Evolutionary conservation across 345 rosid species (phyloP).

Genomic region (Syzygium oleosum): DNA sequence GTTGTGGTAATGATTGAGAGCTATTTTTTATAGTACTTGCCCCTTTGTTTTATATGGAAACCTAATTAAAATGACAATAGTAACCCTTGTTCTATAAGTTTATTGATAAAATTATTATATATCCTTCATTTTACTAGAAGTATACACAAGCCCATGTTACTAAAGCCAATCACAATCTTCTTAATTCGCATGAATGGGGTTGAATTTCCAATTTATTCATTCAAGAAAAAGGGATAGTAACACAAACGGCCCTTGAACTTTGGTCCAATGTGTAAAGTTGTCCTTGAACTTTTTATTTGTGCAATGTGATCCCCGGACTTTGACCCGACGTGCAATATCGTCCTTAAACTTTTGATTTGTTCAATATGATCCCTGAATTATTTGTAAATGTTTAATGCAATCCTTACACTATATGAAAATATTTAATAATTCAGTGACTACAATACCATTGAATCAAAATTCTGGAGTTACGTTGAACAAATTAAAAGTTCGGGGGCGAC

Average conservation of each 20-base stretch:
- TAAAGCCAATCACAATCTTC: not conserved
- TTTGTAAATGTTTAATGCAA: accelerated
- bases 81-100: not conserved
- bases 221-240: not conserved
- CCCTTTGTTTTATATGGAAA: not conserved
- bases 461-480: accelerated
- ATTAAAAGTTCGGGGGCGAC: accelerated
- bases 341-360: not conserved
- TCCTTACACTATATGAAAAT: not conserved
- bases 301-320: too few species aligned
- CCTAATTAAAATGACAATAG: not conserved
- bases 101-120: not conserved
- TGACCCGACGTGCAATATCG: accelerated
- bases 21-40: not conserved
- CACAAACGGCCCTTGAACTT: too few species aligned
- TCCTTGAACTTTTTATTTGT: not conserved
- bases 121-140: not conserved
- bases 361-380: accelerated
- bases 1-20: not conserved
- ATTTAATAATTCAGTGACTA: accelerated
- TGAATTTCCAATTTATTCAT: not conserved
- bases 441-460: accelerated
- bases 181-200: not conserved
- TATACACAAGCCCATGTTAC: not conserved
- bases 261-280: accelerated